These are phyloP conservation scores for Camellia oleifera DNA, from an alignment of 179 eudicot genomes.

Conservation along the genomic window DNA sequence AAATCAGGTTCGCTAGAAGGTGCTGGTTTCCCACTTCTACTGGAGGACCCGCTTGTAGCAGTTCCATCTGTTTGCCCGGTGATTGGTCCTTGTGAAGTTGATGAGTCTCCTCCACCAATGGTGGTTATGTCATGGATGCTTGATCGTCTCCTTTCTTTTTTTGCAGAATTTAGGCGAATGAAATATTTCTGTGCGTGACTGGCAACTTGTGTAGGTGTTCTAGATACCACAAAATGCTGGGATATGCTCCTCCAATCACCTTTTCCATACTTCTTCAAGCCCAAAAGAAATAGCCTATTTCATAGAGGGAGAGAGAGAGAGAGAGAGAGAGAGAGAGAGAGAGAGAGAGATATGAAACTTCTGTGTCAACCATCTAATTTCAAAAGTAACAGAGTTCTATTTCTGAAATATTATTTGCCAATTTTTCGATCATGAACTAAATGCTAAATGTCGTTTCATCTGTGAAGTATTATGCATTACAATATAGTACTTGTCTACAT, in stretches of 20 bases:
- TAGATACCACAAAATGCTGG: conserved; percentile 23
- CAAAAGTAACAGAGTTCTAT: not conserved
- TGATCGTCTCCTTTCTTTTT: conserved; percentile 29
- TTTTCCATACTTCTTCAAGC: conserved; percentile 30
- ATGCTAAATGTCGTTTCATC: not conserved
- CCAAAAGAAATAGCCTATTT: conserved; percentile 32
- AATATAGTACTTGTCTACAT: too few species aligned
- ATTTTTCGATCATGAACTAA: too few species aligned
- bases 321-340: not conserved
- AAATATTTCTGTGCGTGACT: conserved; percentile 41
- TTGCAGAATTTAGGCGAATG: conserved; percentile 27
- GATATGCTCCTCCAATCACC: conserved; percentile 18
- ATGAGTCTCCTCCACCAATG: conserved; percentile 11
- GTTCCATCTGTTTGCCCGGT: conserved; percentile 8
- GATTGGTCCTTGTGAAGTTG: conserved; percentile 21
- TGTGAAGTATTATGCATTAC: not conserved
- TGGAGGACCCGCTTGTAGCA: not conserved
- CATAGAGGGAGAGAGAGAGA: not conserved
- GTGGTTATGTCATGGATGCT: conserved; percentile 38
- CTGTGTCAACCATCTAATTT: not conserved
- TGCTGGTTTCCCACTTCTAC: not conserved
- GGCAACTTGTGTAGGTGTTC: conserved; percentile 36
- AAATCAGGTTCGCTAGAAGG: not conserved
- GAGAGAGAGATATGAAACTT: too few species aligned
- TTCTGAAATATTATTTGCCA: too few species aligned